A percentile compares a stretch with the other conserved stretches of the same genome.
These are phyloP conservation scores for Hypoxylon sp. DNA, from an alignment of 2,329 filamentous ascomycete species.

Conservation along the genomic window DNA sequence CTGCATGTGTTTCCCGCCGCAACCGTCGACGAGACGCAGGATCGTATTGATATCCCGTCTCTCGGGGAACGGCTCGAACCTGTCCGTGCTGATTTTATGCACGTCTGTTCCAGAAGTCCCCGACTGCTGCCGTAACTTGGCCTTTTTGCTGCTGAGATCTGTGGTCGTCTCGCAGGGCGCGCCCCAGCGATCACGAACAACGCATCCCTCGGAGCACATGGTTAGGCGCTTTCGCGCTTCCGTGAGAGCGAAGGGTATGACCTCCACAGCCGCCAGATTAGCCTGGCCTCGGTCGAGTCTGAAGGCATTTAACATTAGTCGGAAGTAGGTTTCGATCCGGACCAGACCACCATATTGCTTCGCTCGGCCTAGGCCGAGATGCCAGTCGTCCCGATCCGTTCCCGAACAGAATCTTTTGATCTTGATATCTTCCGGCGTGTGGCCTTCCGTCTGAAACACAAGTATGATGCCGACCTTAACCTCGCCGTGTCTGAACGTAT, in stretches of 20 bases:
- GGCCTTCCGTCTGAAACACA: neutral
- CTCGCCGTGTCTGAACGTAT: neutral
- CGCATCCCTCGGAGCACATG: conserved; percentile 30
- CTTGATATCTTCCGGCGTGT: conserved; percentile 1
- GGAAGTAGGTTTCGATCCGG: conserved; percentile 16
- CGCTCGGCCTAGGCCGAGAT: conserved; percentile 5
- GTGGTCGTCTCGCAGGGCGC: conserved; percentile 2
- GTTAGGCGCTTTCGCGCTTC: conserved; percentile 19
- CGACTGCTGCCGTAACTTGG: neutral
- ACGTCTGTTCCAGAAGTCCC: neutral
- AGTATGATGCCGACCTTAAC: conserved; percentile 14
- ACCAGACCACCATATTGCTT: conserved; percentile 22
- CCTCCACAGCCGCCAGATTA: conserved; percentile 11
- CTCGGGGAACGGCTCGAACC: conserved; percentile 29
- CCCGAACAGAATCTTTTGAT: conserved; percentile 14
- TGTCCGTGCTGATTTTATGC: conserved; percentile 9
- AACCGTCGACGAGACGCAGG: conserved; percentile 19
- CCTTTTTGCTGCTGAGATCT: conserved; percentile 1
- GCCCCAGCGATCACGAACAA: conserved; percentile 9
- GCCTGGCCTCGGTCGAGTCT: conserved; percentile 23
- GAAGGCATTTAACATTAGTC: conserved; percentile 25
- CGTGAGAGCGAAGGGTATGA: conserved; percentile 21
- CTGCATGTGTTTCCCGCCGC: conserved; percentile 22
- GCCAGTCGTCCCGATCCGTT: neutral
- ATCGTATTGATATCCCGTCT: conserved; percentile 11